Percentiles rank a stretch among this genome's conserved stretches.
phyloP scores from a whole-genome alignment of 352 stramenopile species.

The Pythium monospermum region DNA sequence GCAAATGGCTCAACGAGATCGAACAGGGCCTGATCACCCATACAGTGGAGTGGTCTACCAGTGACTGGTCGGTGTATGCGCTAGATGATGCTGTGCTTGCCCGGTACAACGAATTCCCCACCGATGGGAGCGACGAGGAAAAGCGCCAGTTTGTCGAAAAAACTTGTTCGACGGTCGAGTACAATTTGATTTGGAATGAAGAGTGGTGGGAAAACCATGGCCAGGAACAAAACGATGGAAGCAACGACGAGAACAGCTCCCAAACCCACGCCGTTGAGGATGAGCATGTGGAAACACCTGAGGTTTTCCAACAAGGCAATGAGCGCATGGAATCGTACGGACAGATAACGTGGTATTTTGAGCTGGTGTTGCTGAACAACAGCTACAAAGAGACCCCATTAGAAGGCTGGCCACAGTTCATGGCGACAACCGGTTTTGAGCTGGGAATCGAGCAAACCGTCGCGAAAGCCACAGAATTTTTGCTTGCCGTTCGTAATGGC shows the following conservation, averaged over 20 bases:
- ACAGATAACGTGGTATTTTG: slow-evolving; percentile 18
- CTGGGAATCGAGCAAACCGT: slow-evolving; percentile 1
- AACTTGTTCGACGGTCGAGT: not conserved
- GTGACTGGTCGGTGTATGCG: slow-evolving; percentile 6
- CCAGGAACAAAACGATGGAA: too few species aligned
- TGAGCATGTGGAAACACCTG: too few species aligned
- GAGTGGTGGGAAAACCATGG: not conserved
- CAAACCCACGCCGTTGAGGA: too few species aligned
- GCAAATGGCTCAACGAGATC: slow-evolving; percentile 23
- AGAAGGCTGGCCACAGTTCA: not conserved
- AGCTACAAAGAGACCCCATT: not conserved
- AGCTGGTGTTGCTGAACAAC: slow-evolving; percentile 5
- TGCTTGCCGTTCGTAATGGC: not conserved
- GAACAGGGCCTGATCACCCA: too few species aligned
- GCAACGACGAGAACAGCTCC: too few species aligned
- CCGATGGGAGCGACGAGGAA: not conserved
- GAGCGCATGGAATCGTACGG: slow-evolving; percentile 10
- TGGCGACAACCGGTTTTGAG: not conserved
- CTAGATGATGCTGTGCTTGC: not conserved
- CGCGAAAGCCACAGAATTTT: slow-evolving; percentile 1
- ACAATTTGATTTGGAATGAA: not conserved
- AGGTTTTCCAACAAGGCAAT: slow-evolving; percentile 13
- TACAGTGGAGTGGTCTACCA: too few species aligned
- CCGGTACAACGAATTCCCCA: not conserved
- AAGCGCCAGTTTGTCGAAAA: not conserved